Base-by-base conservation (phyloP, 225 moss, liverwort and hornwort species). In the Physcomitrium patens region DNA sequence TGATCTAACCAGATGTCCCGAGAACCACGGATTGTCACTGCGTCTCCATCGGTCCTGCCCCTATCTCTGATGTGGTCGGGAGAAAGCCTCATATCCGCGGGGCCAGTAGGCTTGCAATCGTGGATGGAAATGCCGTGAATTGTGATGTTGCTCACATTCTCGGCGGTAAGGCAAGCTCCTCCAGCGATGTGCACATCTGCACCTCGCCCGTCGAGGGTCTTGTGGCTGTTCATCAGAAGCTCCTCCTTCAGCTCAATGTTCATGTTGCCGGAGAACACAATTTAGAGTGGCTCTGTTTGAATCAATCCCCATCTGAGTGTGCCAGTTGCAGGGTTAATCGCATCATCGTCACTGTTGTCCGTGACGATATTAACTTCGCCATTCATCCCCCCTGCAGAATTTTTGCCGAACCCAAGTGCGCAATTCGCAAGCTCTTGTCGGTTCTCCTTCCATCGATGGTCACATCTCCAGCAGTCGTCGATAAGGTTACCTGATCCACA, bases 391-490 rank as follows among this genome's bases (percentile, higher is more conserved):
- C 88, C 88, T 3, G 73, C 8, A 2, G 88, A 85, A 65, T 80
- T 70, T 41, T 67, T 65, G 44, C 88, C 88, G 28, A 88, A 88
- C 12, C 88, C 85, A 12, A 78, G 19, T 2, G 80, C 77, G 42
- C 85, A 88, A 37, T 85, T 65, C 0, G 88, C 88, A 18, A 88
- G 70, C 7, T 65, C 24, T 59, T 88, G 82, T 3, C 88, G 71
- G 77, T 88, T 0, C 0, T 10, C 19, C 19, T 37, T 72, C 88
- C 88, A 88, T 2, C 67, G 50, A 2, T 60, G 0, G 14, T 88
- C 66, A 45, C 88, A 88, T 56, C 82, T 64, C 88, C 88, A 88
- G 79, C 88, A 88, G 26, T 85, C 80, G 76, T 88, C 88, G 27
- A 88, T 83, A 0, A 82, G 85, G 76, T 88, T 88, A 72, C 85